A percentile compares a stretch with the other conserved stretches of the same genome.
Conservation (phyloP, 2,329 filamentous ascomycete genomes). For the Chrysoporthe deuterocubensis region DNA sequence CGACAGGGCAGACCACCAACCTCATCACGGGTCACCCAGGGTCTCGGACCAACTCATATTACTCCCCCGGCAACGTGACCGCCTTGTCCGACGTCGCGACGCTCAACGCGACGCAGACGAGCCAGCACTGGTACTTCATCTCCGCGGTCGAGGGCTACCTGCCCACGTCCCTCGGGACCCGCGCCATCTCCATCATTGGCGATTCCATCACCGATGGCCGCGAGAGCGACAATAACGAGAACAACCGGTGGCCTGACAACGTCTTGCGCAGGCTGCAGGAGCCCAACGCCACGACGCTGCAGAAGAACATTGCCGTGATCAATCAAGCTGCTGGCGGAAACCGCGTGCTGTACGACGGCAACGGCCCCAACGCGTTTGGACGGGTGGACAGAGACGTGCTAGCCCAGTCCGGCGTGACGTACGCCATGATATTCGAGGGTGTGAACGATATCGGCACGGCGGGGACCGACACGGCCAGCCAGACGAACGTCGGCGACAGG, state of each 20-base stretch:
- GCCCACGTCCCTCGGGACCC: slow-evolving; percentile 37
- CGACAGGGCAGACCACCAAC: slow-evolving; percentile 57
- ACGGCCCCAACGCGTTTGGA: slow-evolving; percentile 61
- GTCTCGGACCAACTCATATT: slow-evolving; percentile 61
- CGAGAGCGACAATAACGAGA: slow-evolving; percentile 60
- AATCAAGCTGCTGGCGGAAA: slow-evolving; percentile 70
- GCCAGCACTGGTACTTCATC: slow-evolving; percentile 63
- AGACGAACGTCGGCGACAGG: slow-evolving; percentile 49
- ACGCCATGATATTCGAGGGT: slow-evolving; percentile 64
- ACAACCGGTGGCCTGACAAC: slow-evolving; percentile 53
- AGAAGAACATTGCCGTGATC: slow-evolving; percentile 50
- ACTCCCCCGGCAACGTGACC: slow-evolving; percentile 56
- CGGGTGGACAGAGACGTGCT: slow-evolving; percentile 65
- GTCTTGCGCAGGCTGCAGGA: slow-evolving; percentile 50
- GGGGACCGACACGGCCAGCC: slow-evolving; percentile 44
- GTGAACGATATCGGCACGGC: slow-evolving; percentile 67
- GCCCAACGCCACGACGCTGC: slow-evolving; percentile 32
- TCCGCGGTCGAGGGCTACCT: slow-evolving; percentile 60
- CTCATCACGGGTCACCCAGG: slow-evolving; percentile 65
- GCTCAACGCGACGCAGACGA: slow-evolving; percentile 28
- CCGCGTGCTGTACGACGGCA: slow-evolving; percentile 60
- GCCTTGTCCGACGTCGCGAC: slow-evolving; percentile 44
- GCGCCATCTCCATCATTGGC: slow-evolving; percentile 61
- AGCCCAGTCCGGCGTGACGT: slow-evolving; percentile 56
- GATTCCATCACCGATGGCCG: slow-evolving; percentile 70